These are phyloP conservation scores for Trichocomaceae sp. DNA, from an alignment of 2,329 filamentous ascomycete species.

Conservation along the genomic window DNA sequence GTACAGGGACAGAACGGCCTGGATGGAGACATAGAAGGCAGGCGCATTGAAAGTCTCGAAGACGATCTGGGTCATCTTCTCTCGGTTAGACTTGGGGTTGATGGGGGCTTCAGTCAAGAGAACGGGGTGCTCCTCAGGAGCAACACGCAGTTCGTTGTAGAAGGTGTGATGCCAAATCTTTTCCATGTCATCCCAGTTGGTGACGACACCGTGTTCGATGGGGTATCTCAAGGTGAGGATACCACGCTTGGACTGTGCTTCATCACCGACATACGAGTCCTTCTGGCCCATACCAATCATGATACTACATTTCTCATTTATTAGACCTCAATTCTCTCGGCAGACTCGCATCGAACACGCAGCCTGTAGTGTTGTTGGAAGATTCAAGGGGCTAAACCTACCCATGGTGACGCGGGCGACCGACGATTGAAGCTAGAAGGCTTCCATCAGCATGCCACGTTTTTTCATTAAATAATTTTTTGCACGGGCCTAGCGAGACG, in stretches of 20 bases:
- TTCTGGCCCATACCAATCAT: conserved; percentile 99
- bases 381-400: conserved; percentile 49
- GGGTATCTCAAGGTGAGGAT: conserved; percentile 99
- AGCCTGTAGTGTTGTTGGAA: background rate
- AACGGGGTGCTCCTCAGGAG: conserved; percentile 99
- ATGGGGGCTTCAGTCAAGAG: conserved; percentile 98
- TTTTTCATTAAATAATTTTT: conserved; percentile 18
- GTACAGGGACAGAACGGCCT: conserved; percentile 98
- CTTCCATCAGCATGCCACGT: conserved; percentile 14
- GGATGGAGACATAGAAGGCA: conserved; percentile 99
- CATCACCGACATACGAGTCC: conserved; percentile 99
- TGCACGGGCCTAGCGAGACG: conserved; percentile 30
- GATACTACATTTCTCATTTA: conserved; percentile 62
- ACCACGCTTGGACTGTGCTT: conserved; percentile 99
- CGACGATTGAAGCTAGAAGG: conserved; percentile 86
- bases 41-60: conserved; percentile 99
- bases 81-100: conserved; percentile 99
- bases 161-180: conserved; percentile 99
- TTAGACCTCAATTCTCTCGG: background rate
- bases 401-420: conserved; percentile 99
- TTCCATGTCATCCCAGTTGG: conserved; percentile 99
- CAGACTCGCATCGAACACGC: background rate
- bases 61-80: conserved; percentile 99
- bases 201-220: conserved; percentile 99
- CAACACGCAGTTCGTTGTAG: conserved; percentile 99